Evolutionary conservation across 805 yeast species (phyloP).

Genomic region (Komagataella pastoris): DNA sequence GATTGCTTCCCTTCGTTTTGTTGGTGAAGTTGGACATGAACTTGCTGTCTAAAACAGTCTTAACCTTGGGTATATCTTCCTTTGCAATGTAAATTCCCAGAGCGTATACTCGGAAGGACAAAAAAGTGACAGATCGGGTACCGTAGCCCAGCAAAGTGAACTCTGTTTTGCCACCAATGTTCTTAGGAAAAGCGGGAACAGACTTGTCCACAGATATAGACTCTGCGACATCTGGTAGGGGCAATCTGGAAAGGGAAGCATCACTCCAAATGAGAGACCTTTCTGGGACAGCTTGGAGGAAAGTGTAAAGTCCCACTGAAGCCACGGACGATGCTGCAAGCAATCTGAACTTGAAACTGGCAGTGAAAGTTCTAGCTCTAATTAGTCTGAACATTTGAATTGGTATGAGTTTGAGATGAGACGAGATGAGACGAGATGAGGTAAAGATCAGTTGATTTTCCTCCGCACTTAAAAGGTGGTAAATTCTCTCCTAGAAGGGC

Average conservation of each 20-base stretch:
- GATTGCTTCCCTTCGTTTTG: not conserved
- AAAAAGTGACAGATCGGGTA: conserved; percentile 68
- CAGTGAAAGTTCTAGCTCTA: not conserved
- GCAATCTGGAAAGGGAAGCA: conserved; percentile 1
- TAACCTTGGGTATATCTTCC: conserved; percentile 33
- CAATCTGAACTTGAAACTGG: not conserved
- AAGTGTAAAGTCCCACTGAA: not conserved
- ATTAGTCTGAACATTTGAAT: not conserved
- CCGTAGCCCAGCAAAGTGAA: conserved; percentile 69
- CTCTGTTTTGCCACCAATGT: conserved; percentile 8
- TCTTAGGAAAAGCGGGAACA: conserved; percentile 16
- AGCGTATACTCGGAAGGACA: conserved; percentile 76
- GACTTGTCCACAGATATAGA: conserved; percentile 12
- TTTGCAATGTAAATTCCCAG: conserved; percentile 68
- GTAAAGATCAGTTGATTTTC: not conserved
- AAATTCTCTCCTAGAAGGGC: not conserved
- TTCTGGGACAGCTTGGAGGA: not conserved
- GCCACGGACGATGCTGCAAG: not conserved
- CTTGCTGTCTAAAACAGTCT: conserved; percentile 27
- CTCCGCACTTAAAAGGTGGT: not conserved
- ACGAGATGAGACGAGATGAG: not conserved
- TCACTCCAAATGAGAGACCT: not conserved
- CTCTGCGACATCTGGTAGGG: conserved; percentile 4
- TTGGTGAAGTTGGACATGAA: conserved; percentile 21
- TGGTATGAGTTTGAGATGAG: not conserved